Conservation (phyloP, 1,139 yeast species). For the Nakaseomyces bracarensis region DNA sequence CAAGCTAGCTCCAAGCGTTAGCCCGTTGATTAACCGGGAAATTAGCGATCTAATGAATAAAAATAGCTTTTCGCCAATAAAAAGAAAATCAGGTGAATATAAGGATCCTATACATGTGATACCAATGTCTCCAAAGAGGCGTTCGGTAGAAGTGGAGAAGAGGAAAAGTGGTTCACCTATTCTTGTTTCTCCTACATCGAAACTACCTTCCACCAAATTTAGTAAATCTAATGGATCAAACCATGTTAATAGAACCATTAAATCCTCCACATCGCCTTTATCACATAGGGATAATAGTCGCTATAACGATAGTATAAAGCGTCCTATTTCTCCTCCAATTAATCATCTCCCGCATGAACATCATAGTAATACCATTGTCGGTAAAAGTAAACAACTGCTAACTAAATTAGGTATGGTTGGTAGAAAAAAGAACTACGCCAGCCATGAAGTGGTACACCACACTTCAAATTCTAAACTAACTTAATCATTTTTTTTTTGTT, state of each 20-base stretch:
- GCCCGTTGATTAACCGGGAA: conserved; percentile 1
- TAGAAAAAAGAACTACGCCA: conserved; percentile 2
- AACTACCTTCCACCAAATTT: neutral
- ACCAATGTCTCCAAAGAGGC: conserved; percentile 1
- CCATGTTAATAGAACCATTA: conserved; percentile 1
- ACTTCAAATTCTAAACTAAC: neutral
- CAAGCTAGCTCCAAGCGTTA: conserved; percentile 1
- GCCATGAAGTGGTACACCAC: neutral
- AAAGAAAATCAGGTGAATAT: neutral
- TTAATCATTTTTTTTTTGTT: neutral
- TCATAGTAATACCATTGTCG: conserved; percentile 4
- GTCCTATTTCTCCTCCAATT: conserved; percentile 4
- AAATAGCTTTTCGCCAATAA: neutral
- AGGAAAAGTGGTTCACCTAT: conserved; percentile 4
- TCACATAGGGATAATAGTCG: neutral
- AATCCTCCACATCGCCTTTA: conserved; percentile 4
- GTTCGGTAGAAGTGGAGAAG: conserved; percentile 1
- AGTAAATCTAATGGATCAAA: conserved; percentile 4
- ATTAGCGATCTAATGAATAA: conserved; percentile 3
- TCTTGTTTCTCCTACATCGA: neutral
- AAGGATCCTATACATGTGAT: neutral
- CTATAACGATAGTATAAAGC: neutral
- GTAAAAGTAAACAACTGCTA: conserved; percentile 1
- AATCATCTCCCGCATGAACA: conserved; percentile 3
- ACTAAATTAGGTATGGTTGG: conserved; percentile 3